Base-by-base conservation (phyloP, 305 asterid genomes). In the Fraxinus greggii region DNA sequence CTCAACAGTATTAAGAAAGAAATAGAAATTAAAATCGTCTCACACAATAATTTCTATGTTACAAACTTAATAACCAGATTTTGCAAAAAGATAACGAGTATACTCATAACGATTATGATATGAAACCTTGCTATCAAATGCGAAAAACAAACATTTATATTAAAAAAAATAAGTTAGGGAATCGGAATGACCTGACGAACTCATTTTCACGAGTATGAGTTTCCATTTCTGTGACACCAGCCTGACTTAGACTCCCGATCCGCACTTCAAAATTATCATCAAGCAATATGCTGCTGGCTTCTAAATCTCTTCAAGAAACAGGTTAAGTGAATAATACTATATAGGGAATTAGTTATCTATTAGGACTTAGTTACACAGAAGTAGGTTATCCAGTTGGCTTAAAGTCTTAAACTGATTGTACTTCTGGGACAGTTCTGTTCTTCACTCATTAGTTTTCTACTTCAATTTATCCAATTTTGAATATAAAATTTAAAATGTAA, bases 251-350 rank as follows among this genome's bases (percentile, higher is more conserved):
- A 85, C 99, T 95, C 84, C 98, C 99, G 65, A 95, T 84, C 80
- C 99, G 89, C 80, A 95, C 98, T 90, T 95, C 99, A 69, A 87
- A 95, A 86, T 92, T 92, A 83, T 95, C 98, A 72, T 95, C 99
- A 80, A 95, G 99, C 82, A 93, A 95, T 87, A 95, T 89, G 85
- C 98, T 93, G 85, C 98, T 93, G 48, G 99, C 95, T 92, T 95
- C 98, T 78, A 95, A 86, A 89, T 95, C 97, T 92, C 99, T 95
- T 87, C 72, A 88, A 29, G 78, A 72, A 79, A 48, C 21, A 48
- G 61, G 61, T 48, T 48, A 48, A 48, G 61, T 48, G 61, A 48
- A 15, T 48, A 3, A 48, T 15, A 17, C 7, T 48, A 48, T 48
- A 4, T 48, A 15, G 21, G 61, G 21, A n/a, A 48, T 48, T 48